Base-by-base conservation (phyloP, 2,329 filamentous ascomycete genomes). In the Teratosphaeria gauchensis region DNA sequence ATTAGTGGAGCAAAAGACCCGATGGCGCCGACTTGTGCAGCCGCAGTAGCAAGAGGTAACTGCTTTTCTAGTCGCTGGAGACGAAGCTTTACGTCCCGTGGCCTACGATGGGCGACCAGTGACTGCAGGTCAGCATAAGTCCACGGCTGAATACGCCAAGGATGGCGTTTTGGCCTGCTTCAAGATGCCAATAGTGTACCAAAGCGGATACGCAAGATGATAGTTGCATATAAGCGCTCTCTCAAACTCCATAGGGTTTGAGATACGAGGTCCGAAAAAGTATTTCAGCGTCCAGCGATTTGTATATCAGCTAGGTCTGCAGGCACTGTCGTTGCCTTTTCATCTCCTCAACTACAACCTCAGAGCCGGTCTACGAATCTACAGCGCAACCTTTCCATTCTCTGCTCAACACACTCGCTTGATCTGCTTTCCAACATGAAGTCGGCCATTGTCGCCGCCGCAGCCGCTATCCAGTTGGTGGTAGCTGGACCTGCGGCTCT, bases 401-500 rank as follows among this genome's bases (percentile, higher is more conserved):
- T 5, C 14, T 42, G 35, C 24, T 12, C 14, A 16, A 14, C 11
- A 42, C 35, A 42, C 11, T 42, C 35, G 35, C 12, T 42, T 42
- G n/a, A 16, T 16, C 35, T 16, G 11, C n/a, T 31, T 21, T 48
- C 24, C 14, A 31, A 48, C 52, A 59, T 62, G 53, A 60, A 58
- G 57, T 52, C 58, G 53, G 59, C 57, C 53, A 57, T 63, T 51
- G 42, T 60, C 55, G 31, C 58, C 21, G 51, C 62, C 55, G 60
- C 59, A 35, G 65, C 63, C 51, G 32, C 64, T 30, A 63, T 61
- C 51, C 59, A 33, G 32, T 21, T 60, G 54, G 63, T 59, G 42
- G 61, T 58, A 38, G 62, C 61, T 30, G 56, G 57, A 32, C 60
- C 64, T 38, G 35, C 35, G n/a, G 59, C 21, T 16, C 51, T 57